Evolutionary conservation across 202 grass and related monocot species (phyloP).

Genomic region (Elaeis oleifera): DNA sequence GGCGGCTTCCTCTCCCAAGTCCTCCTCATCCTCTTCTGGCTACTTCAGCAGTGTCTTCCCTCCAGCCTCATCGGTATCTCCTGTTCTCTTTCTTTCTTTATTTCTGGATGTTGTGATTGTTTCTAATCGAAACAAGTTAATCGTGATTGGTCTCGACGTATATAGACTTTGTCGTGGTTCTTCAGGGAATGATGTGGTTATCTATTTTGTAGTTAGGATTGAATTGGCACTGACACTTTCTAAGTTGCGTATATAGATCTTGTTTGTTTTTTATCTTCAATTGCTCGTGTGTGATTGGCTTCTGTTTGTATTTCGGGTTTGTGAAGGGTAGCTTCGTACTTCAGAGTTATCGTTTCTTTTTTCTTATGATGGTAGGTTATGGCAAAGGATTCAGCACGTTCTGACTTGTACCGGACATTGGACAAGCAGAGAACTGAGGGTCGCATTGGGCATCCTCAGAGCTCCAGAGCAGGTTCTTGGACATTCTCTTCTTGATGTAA

Average conservation of each 20-base stretch:
- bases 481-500: not conserved
- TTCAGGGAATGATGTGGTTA: no score
- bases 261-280: no score
- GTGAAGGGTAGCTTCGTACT: not conserved
- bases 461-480: conserved; percentile 38
- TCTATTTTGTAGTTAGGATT: no score
- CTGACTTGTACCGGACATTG: conserved; percentile 48
- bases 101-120: not conserved
- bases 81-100: not conserved
- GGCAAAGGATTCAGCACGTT: conserved; percentile 40
- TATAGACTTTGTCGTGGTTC: no score
- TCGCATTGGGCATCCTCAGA: conserved; percentile 42
- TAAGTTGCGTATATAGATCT: no score
- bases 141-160: no score
- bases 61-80: conserved; percentile 33
- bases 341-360: not conserved
- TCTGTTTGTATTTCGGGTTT: not conserved
- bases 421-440: conserved; percentile 44
- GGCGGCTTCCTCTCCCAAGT: conserved; percentile 8
- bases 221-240: no score
- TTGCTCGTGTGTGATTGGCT: not conserved
- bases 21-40: conserved; percentile 30
- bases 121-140: no score
- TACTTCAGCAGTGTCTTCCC: conserved; percentile 52
- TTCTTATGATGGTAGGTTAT: conserved; percentile 30